Evolutionary conservation across 116 monocot species (phyloP), one percentile per base, ranked within the genome.

Genomic region (Iris pallida): DNA sequence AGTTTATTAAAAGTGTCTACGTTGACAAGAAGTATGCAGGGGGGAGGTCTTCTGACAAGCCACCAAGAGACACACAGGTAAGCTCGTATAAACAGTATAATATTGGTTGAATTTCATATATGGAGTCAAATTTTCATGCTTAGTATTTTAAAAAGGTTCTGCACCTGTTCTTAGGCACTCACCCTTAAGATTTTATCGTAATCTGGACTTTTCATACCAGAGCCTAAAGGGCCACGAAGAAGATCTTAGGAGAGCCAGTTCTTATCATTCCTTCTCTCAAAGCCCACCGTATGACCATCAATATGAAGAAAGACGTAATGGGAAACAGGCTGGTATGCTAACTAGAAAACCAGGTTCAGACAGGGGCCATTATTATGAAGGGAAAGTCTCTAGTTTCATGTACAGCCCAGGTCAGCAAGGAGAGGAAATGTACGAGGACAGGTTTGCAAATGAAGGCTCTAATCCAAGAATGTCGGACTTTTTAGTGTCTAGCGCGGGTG

Each of bases 251-350:
- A 81, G 82, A 63, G 91, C 93, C 20, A 98, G 90, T 69, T 98
- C 93, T 20, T 93, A 93, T 61, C 98, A 98, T 82, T 98, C 98
- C 8, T 97, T 74, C 65, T 98, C 93, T 45, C 98, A 98, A 63
- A 93, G 88, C 64, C 93, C 98, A 45, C 98, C 96, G 19, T 97
- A 97, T 78, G 96, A 98, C 16, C 60, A 88, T 70, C 98, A 93
- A 66, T 93, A 90, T 54, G 98, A 93, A 65, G 98, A 97, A 42
- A 78, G 93, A 14, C 83, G 77, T 9, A 82, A 83, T 80, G 93
- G 93, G 41, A 93, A 92, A 70, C 78, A 68, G 47, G 64, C 68
- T 55, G 65, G 73, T 66, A 77, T 77, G 66, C 81, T 87, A 42
- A 73, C 80, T 18, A 78, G 88, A 74, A 83, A 81, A 56, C 75